Conservation (phyloP, 164 flowering plant species). For the Piper betle region DNA sequence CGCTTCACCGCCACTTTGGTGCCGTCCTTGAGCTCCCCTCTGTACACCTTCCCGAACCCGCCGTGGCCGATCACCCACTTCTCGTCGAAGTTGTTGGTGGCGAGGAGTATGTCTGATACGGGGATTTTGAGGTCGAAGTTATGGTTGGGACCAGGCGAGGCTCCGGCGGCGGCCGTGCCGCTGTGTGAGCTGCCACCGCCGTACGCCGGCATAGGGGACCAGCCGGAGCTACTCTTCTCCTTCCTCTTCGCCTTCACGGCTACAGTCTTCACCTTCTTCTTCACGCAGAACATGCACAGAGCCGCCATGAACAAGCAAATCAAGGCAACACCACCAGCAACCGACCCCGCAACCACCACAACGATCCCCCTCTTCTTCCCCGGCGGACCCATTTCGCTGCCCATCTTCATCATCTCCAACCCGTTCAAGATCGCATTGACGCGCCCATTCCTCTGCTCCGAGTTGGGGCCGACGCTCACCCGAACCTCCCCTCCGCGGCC, state of each 20-base stretch:
- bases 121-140: constrained; percentile 4
- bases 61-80: constrained; percentile 41
- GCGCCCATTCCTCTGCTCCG: neutral
- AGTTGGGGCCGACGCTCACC: constrained; percentile 58
- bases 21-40: constrained; percentile 34
- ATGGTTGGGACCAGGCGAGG: constrained; percentile 36
- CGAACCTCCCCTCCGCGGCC: constrained; percentile 16
- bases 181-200: constrained; percentile 49
- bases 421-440: constrained; percentile 77
- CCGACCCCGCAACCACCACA: constrained; percentile 30
- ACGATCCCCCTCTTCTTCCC: constrained; percentile 13
- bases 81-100: constrained; percentile 8
- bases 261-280: constrained; percentile 26
- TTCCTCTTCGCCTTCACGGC: constrained; percentile 27
- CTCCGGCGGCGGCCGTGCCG: constrained; percentile 31
- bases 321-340: constrained; percentile 30
- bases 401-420: constrained; percentile 69
- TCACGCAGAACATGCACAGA: constrained; percentile 13
- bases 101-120: constrained; percentile 4
- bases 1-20: constrained; percentile 47
- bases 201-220: constrained; percentile 41
- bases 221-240: constrained; percentile 27
- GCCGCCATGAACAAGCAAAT: constrained; percentile 19
- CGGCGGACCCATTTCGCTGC: constrained; percentile 1
- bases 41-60: constrained; percentile 57